phyloP scores from a whole-genome alignment of 116 monocot species.

The Trichopus zeylanicus region DNA sequence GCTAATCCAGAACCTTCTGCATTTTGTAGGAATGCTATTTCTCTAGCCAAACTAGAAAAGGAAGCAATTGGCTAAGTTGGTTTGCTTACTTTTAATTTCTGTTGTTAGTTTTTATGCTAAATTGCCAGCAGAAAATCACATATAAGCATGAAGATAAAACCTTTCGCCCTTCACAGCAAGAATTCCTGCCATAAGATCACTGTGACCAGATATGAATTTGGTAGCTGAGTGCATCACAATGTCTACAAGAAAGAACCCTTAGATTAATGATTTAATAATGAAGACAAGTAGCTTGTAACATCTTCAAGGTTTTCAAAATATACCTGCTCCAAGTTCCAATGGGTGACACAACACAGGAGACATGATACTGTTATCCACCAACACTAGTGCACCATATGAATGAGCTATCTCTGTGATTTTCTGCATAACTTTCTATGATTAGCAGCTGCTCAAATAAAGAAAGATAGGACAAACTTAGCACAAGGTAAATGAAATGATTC shows the following conservation, averaged over 20 bases:
- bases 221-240: slow-evolving; percentile 99
- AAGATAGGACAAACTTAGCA: too few species aligned
- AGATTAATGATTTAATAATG: not conserved
- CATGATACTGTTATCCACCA: slow-evolving; percentile 99
- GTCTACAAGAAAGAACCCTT: slow-evolving; percentile 31
- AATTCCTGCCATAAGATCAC: slow-evolving; percentile 93
- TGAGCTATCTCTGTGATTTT: slow-evolving; percentile 82
- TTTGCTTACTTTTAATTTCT: not conserved
- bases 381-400: slow-evolving; percentile 69
- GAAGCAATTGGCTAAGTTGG: not conserved
- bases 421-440: slow-evolving; percentile 21
- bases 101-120: not conserved
- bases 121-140: not conserved
- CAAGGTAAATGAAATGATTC: not conserved
- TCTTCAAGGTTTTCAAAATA: not conserved
- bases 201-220: slow-evolving; percentile 90
- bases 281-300: not conserved
- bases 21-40: slow-evolving; percentile 91
- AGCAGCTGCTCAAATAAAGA: not conserved
- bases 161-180: slow-evolving; percentile 95
- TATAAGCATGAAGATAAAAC: slow-evolving; percentile 13
- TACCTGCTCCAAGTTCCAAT: slow-evolving; percentile 89
- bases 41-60: slow-evolving; percentile 59
- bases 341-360: slow-evolving; percentile 86
- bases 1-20: slow-evolving; percentile 91